Conservation (phyloP, 2,329 filamentous ascomycete genomes). For the Alternaria longipes region DNA sequence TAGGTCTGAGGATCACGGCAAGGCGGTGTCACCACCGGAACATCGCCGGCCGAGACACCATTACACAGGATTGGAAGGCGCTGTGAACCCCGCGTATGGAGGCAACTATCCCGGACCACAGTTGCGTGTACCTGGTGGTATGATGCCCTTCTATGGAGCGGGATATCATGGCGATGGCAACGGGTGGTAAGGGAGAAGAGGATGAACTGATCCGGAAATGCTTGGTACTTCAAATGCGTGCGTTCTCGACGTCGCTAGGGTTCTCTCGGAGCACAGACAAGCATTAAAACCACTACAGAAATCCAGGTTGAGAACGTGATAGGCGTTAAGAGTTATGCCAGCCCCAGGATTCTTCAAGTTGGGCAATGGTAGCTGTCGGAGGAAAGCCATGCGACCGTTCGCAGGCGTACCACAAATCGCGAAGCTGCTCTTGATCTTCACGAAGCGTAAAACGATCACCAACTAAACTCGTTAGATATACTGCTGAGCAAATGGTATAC, state of each 20-base stretch:
- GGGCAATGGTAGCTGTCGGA: constrained; percentile 42
- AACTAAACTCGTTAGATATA: constrained; percentile 29
- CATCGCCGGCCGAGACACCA: constrained; percentile 1
- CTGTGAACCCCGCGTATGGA: background rate
- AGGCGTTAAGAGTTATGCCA: constrained; percentile 29
- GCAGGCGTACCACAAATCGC: constrained; percentile 42
- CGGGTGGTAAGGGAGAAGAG: background rate
- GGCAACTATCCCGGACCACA: background rate
- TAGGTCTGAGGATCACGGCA: background rate
- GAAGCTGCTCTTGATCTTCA: constrained; percentile 44
- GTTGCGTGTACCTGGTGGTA: background rate
- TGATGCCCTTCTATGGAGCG: background rate
- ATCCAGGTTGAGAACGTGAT: background rate
- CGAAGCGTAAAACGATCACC: constrained; percentile 46
- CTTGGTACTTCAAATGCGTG: background rate
- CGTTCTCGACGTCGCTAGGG: background rate
- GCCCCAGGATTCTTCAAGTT: constrained; percentile 50
- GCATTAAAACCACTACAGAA: background rate
- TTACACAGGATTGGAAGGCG: background rate
- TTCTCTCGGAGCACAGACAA: background rate
- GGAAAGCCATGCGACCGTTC: constrained; percentile 48
- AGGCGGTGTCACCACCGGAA: constrained; percentile 9
- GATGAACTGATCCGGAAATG: background rate
- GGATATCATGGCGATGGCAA: background rate
- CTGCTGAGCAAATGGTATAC: background rate